Percentiles rank a stretch among this genome's conserved stretches.
phyloP scores from a whole-genome alignment of 75 land plant genomes.

The Cryptomeria japonica region DNA sequence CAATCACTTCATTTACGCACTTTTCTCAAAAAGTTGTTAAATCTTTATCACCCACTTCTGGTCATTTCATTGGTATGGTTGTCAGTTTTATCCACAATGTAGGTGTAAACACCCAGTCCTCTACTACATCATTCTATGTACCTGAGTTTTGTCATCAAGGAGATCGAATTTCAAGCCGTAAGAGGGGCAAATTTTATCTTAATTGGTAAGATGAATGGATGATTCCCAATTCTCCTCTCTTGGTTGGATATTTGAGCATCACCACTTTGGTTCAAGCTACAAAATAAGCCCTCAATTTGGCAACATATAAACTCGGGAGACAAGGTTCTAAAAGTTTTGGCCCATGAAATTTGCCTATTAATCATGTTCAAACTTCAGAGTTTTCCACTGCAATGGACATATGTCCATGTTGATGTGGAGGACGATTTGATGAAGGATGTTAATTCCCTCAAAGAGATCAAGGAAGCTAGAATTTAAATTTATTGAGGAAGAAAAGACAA shows the following conservation, averaged over 20 bases:
- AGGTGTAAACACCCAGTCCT: too few relatives aligned
- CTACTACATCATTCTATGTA: too few relatives aligned
- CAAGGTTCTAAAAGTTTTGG: not conserved
- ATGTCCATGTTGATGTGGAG: not conserved
- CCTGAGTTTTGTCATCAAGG: not conserved
- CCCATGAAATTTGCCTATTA: not conserved
- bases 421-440: not conserved
- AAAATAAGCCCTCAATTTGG: not conserved
- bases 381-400: not conserved
- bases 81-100: too few relatives aligned
- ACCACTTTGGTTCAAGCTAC: not conserved
- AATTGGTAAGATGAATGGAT: not conserved
- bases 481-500: not conserved
- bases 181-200: not conserved
- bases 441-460: not conserved
- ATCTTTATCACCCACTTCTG: too few relatives aligned
- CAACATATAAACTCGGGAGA: not conserved
- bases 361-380: not conserved
- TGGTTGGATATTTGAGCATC: not conserved
- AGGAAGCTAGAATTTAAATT: not conserved
- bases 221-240: not conserved
- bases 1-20: not conserved
- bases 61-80: too few relatives aligned
- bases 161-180: not conserved
- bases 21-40: too few relatives aligned